Base-by-base conservation (phyloP, 1,284 basidiomycete genomes). In the Ceratobasidium sp. region DNA sequence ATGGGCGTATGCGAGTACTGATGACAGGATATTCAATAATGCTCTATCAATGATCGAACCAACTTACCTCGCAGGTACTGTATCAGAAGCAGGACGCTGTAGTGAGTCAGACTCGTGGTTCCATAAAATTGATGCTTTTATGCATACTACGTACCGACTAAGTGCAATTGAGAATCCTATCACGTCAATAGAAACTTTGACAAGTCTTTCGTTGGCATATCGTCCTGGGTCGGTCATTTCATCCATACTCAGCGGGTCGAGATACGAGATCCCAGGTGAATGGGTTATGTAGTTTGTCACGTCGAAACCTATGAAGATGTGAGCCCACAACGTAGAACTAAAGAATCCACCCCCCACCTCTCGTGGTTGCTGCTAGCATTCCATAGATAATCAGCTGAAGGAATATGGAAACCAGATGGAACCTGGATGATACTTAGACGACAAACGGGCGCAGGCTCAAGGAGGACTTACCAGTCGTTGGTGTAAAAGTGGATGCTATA, bases 401-500 rank as follows among this genome's bases (percentile, higher is more conserved):
- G 34, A 67, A 67, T 1, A 53, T 67, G 3, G 48, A 67, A 9
- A 16, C 14, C 4, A 67, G 50, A 26, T 67, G 48, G 34, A 67
- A 67, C 62, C 62, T 67, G 26, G 4, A 4, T 12, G 9, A 6
- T 28, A 23, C 14, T 34, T 3, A 21, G 50, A n/a, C 32, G 16
- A 34, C 16, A 0, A 21, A 5, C 12, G 4, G 36, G n/a, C 10
- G 2, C 5, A 21, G 4, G 1, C 8, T 3, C 18, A 5, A 3
- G n/a, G 12, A 26, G 1, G n/a, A 52, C 21, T 4, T 41, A 55
- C 62, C 62, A 67, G 34, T 67, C 62, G 36, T 67, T 53, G 2
- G 62, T 67, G 36, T 67, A 67, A 45, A 53, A 67, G 36, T 61
- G 48, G 18, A 67, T 21, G 9, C 48, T 55, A 41, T 67, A 67